These are phyloP conservation scores for Talaromyces rugulosus DNA, from an alignment of 2,329 filamentous ascomycete species.

Conservation along the genomic window DNA sequence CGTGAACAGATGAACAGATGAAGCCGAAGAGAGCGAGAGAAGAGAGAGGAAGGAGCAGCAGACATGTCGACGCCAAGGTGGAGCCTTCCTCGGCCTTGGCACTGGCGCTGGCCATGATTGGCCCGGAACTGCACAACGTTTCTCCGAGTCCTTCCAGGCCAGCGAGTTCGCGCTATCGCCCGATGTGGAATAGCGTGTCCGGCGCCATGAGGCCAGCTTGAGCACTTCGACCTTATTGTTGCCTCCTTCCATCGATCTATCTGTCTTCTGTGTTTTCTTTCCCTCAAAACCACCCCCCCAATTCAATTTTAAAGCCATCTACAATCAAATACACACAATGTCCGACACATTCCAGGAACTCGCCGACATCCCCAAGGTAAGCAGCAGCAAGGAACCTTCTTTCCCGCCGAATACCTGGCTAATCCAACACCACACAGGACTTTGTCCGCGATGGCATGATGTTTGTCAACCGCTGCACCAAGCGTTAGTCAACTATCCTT, in stretches of 20 bases:
- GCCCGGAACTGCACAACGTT: slow-evolving; percentile 20
- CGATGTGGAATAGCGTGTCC: background rate
- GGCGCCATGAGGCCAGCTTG: slow-evolving; percentile 17
- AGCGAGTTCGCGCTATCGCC: background rate
- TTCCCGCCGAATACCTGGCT: background rate
- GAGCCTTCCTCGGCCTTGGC: background rate
- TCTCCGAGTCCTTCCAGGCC: slow-evolving; percentile 13
- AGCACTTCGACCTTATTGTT: background rate
- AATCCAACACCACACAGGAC: slow-evolving; percentile 28
- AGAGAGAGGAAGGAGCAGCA: background rate
- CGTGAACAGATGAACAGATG: background rate
- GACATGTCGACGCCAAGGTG: background rate
- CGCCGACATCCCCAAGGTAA: slow-evolving; percentile 49
- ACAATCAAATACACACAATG: slow-evolving; percentile 27
- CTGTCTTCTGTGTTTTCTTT: background rate
- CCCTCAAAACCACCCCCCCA: background rate
- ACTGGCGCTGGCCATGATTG: slow-evolving; percentile 1
- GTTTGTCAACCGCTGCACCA: slow-evolving; percentile 47
- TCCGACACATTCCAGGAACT: slow-evolving; percentile 59
- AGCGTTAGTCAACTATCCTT: slow-evolving; percentile 34
- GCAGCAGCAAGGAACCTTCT: background rate
- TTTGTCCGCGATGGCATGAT: slow-evolving; percentile 49
- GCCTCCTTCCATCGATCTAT: background rate
- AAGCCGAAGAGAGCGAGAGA: background rate
- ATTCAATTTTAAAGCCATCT: background rate